Percentiles rank a stretch among this genome's conserved stretches.
Evolutionary conservation across 208 protist genomes (phyloP).

Genomic region (Leishmania tropica): DNA sequence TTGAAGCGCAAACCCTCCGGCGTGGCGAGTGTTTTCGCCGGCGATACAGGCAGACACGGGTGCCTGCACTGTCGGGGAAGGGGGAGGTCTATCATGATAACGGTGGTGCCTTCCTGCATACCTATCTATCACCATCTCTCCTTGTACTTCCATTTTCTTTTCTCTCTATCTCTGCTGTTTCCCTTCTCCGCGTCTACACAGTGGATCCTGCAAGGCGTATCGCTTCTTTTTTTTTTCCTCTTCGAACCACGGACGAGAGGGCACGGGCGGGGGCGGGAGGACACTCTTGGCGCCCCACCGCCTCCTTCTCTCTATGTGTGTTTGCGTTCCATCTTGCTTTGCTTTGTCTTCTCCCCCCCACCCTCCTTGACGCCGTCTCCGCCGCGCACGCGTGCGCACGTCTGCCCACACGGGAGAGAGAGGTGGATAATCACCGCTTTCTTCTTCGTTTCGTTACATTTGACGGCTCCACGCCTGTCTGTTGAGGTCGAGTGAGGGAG

Average conservation of each 20-base stretch:
- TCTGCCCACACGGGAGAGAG: not conserved
- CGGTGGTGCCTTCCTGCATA: not conserved
- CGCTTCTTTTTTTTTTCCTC: not conserved
- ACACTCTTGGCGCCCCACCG: not conserved
- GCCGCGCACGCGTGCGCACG: not conserved
- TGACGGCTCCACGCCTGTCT: not conserved
- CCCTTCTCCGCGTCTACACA: not conserved
- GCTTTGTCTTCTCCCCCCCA: not conserved
- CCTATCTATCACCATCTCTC: not conserved
- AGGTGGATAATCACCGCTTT: too few relatives aligned
- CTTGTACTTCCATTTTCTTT: not conserved
- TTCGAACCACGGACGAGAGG: not conserved
- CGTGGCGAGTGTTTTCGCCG: not conserved
- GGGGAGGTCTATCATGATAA: not conserved
- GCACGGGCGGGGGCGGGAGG: too few relatives aligned
- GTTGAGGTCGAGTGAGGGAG: not conserved
- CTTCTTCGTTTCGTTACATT: not conserved
- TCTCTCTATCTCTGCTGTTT: not conserved
- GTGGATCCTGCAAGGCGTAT: not conserved
- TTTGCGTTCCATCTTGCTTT: not conserved
- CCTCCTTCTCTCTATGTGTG: not conserved
- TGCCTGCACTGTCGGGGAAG: not conserved
- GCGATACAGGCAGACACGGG: not conserved
- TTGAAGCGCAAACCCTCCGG: not conserved
- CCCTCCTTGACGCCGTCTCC: not conserved